Evolutionary conservation across 306 rosid species (phyloP).

Genomic region (Trifolium fragiferum): DNA sequence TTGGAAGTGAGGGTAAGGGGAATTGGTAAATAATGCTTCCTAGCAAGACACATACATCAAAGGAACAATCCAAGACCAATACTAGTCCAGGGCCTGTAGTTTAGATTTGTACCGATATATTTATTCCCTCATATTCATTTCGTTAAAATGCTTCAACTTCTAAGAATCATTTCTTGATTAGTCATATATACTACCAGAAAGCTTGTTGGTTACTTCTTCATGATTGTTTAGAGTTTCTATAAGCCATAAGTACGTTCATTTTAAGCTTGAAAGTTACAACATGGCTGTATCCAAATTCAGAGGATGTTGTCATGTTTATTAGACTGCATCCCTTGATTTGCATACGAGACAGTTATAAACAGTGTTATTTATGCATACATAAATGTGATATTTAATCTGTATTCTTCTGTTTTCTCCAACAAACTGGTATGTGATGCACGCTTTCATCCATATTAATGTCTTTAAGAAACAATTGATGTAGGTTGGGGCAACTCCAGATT

Average conservation of each 20-base stretch:
- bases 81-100: background rate
- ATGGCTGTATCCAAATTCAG: slow-evolving; percentile 13
- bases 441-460: slow-evolving; percentile 30
- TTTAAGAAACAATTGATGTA: slow-evolving; percentile 51
- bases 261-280: slow-evolving; percentile 24
- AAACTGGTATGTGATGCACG: slow-evolving; percentile 14
- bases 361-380: slow-evolving; percentile 19
- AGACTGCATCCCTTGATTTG: slow-evolving; percentile 31
- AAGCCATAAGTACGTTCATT: slow-evolving; percentile 26
- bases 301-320: slow-evolving; percentile 40
- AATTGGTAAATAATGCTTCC: slow-evolving; percentile 17
- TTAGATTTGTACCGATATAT: slow-evolving; percentile 22
- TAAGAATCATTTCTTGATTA: slow-evolving; percentile 32
- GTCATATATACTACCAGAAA: background rate
- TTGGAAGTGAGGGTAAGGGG: slow-evolving; percentile 32
- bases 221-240: slow-evolving; percentile 15
- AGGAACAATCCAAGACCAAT: slow-evolving; percentile 24
- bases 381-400: slow-evolving; percentile 15
- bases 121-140: slow-evolving; percentile 25
- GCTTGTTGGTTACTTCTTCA: slow-evolving; percentile 23
- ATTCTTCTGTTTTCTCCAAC: slow-evolving; percentile 22
- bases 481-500: slow-evolving; percentile 96
- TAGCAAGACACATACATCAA: slow-evolving; percentile 10
- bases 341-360: slow-evolving; percentile 8
- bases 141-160: slow-evolving; percentile 35